Percentiles rank a stretch among this genome's conserved stretches.
Conservation (phyloP, 805 yeast genomes). For the Wickerhamiella allomyrinae region DNA sequence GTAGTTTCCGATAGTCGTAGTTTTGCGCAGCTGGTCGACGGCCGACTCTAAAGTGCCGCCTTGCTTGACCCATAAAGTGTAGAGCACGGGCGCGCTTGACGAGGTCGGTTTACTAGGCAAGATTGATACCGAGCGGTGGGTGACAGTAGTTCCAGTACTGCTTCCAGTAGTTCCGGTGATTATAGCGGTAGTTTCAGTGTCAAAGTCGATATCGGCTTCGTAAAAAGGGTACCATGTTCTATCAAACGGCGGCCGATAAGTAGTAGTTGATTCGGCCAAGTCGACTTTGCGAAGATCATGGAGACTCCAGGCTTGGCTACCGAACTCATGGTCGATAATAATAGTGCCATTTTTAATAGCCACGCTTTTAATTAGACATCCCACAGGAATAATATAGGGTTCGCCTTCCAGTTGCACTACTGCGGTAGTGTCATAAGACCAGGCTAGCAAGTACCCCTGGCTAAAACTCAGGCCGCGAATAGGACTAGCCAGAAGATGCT, state of each 20-base stretch:
- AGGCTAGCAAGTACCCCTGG: background rate
- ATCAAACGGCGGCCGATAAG: background rate
- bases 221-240: background rate
- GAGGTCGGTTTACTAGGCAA: background rate
- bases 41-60: background rate
- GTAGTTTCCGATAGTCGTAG: background rate
- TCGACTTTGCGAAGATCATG: background rate
- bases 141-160: background rate
- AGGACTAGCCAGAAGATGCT: background rate
- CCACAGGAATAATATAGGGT: background rate
- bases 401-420: background rate
- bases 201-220: background rate
- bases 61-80: background rate
- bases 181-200: background rate
- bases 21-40: background rate
- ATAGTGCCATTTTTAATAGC: background rate
- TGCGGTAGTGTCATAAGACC: constrained; percentile 1
- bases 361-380: background rate
- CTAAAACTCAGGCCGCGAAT: background rate
- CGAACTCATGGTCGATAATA: background rate
- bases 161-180: no score
- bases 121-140: background rate
- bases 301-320: background rate
- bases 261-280: background rate
- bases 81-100: background rate